Evolutionary conservation across 805 yeast species (phyloP).

Genomic region (Candida jianshihensis): DNA sequence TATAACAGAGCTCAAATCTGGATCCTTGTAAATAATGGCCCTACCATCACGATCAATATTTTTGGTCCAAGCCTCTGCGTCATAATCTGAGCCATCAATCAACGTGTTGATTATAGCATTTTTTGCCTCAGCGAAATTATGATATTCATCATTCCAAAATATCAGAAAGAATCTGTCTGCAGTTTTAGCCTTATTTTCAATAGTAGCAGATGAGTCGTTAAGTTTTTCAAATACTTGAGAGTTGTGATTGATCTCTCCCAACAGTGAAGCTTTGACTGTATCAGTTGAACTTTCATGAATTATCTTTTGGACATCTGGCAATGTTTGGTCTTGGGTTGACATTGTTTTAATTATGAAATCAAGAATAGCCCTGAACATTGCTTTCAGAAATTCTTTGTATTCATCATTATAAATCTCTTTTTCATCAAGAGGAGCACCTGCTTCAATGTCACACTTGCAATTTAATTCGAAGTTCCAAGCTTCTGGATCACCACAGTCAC

Average conservation of each 20-base stretch:
- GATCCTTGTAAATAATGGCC: constrained; percentile 35
- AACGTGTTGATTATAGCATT: constrained; percentile 35
- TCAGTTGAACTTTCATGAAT: too few species aligned
- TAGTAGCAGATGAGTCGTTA: too few species aligned
- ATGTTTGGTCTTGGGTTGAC: constrained; percentile 28
- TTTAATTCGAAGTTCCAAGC: constrained; percentile 53
- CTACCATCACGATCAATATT: constrained; percentile 46
- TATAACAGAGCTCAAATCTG: constrained; percentile 20
- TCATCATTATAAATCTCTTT: constrained; percentile 19
- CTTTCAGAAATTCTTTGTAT: constrained; percentile 5
- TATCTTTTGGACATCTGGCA: too few species aligned
- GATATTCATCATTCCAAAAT: constrained; percentile 78
- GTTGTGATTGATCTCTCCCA: too few species aligned
- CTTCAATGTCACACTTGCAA: constrained; percentile 37
- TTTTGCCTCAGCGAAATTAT: constrained; percentile 50
- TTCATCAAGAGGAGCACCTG: constrained; percentile 28
- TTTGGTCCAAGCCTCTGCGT: constrained; percentile 33
- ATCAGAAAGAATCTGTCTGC: constrained; percentile 36
- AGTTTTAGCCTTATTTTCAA: background rate
- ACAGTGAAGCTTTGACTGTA: too few species aligned
- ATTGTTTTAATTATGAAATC: constrained; percentile 40
- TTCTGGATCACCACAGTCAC: constrained; percentile 84
- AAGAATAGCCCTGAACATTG: constrained; percentile 29
- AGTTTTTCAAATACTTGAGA: too few species aligned
- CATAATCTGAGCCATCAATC: constrained; percentile 15